These are phyloP conservation scores for Ustulina deusta DNA, from an alignment of 2,329 filamentous ascomycete genomes.

Conservation along the genomic window DNA sequence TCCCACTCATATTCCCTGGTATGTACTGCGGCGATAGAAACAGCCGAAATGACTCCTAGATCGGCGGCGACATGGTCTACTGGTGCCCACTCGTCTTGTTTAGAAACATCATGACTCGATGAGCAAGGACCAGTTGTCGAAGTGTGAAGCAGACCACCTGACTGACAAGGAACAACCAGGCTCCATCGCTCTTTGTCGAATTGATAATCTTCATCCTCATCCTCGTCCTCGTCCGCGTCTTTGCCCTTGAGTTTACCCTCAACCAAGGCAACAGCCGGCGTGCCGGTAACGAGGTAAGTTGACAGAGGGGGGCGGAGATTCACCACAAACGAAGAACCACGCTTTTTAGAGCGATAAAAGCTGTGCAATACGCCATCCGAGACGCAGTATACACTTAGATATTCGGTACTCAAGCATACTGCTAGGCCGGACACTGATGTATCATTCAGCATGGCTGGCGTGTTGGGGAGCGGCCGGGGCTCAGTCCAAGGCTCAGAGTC, in stretches of 20 bases:
- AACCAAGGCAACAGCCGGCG: slow-evolving; percentile 28
- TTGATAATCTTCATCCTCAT: no score
- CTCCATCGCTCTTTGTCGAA: slow-evolving; percentile 16
- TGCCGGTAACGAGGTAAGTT: slow-evolving; percentile 27
- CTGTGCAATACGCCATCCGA: slow-evolving; percentile 31
- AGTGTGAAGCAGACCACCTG: slow-evolving; percentile 40
- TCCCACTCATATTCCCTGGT: not conserved
- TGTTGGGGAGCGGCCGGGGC: slow-evolving; percentile 28
- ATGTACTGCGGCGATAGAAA: slow-evolving; percentile 28
- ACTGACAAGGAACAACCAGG: slow-evolving; percentile 39
- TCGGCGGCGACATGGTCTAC: slow-evolving; percentile 35
- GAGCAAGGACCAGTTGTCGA: slow-evolving; percentile 7
- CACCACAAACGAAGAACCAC: slow-evolving; percentile 23
- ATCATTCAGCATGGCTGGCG: slow-evolving; percentile 28
- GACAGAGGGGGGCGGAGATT: slow-evolving; percentile 27
- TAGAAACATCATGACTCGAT: not conserved
- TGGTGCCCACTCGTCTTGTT: slow-evolving; percentile 3
- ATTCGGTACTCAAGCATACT: not conserved
- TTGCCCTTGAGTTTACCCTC: no score
- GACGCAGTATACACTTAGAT: slow-evolving; percentile 38
- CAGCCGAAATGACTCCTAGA: slow-evolving; percentile 38
- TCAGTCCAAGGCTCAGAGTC: slow-evolving; percentile 37
- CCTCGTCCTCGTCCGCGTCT: no score
- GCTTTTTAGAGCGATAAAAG: slow-evolving; percentile 28
- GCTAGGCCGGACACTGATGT: slow-evolving; percentile 40